Conservation (phyloP, 73 alveolate species). For the Paraurostyla sp. region DNA sequence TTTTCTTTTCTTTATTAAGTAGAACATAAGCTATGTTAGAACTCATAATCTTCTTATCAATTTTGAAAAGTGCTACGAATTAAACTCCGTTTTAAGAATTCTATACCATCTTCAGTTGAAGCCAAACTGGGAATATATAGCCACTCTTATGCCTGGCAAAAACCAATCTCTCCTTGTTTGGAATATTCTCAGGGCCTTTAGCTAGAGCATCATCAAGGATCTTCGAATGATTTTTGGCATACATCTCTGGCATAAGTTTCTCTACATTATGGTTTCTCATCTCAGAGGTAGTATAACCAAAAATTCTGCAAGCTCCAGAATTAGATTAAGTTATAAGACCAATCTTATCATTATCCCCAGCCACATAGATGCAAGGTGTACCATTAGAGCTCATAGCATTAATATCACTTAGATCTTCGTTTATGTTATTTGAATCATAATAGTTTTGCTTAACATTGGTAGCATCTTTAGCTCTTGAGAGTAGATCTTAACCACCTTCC, state of each 20-base stretch:
- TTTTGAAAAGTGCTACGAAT: conserved; percentile 66
- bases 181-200: conserved; percentile 60
- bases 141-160: conserved; percentile 66
- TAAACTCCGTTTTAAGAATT: conserved; percentile 38
- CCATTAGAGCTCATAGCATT: conserved; percentile 62
- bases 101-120: conserved; percentile 47
- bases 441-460: conserved; percentile 37
- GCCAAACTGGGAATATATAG: conserved; percentile 70
- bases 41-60: conserved; percentile 60
- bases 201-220: conserved; percentile 56
- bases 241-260: conserved; percentile 67
- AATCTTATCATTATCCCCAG: conserved; percentile 60
- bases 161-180: conserved; percentile 64
- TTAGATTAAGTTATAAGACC: conserved; percentile 60
- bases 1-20: conserved; percentile 54
- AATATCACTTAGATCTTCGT: conserved; percentile 49
- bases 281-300: conserved; percentile 54
- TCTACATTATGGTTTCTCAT: conserved; percentile 59
- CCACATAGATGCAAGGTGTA: conserved; percentile 64
- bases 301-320: conserved; percentile 49
- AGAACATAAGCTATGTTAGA: conserved; percentile 46
- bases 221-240: conserved; percentile 62
- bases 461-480: conserved; percentile 72
- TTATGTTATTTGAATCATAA: conserved; percentile 42
- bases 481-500: conserved; percentile 89